Percentiles rank a stretch among this genome's conserved stretches.
phyloP scores from a whole-genome alignment of 306 rosid genomes.

The Malus sylvestris region DNA sequence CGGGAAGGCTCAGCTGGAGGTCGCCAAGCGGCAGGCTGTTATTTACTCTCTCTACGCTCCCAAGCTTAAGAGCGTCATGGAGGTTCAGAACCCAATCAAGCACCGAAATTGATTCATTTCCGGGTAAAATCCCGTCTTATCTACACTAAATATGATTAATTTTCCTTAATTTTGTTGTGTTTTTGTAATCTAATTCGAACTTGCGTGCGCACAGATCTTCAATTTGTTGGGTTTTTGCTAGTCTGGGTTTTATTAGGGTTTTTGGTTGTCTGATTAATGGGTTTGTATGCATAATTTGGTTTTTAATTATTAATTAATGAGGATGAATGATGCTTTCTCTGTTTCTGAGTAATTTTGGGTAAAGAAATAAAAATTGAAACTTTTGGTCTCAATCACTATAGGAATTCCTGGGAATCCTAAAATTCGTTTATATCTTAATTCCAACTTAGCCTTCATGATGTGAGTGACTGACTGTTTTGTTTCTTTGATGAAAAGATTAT shows the following conservation, averaged over 20 bases:
- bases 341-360: background rate
- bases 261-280: background rate
- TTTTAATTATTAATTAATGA: background rate
- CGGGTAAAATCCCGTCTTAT: background rate
- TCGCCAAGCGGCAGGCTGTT: slow-evolving; percentile 39
- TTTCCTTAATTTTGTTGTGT: background rate
- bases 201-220: too few relatives aligned
- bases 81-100: background rate
- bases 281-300: background rate
- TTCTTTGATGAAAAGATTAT: background rate
- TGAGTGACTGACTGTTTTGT: background rate
- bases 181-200: background rate
- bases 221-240: background rate
- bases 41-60: slow-evolving; percentile 56
- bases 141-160: background rate
- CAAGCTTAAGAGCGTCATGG: slow-evolving; percentile 49
- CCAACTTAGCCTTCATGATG: background rate
- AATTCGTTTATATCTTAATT: background rate
- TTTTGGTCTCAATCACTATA: background rate
- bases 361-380: background rate
- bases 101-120: background rate
- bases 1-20: slow-evolving; percentile 38
- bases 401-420: background rate
- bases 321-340: background rate
- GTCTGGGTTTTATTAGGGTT: background rate